These are phyloP conservation scores for Trichosporon ovoides DNA, from an alignment of 1,284 basidiomycete genomes.

Conservation along the genomic window DNA sequence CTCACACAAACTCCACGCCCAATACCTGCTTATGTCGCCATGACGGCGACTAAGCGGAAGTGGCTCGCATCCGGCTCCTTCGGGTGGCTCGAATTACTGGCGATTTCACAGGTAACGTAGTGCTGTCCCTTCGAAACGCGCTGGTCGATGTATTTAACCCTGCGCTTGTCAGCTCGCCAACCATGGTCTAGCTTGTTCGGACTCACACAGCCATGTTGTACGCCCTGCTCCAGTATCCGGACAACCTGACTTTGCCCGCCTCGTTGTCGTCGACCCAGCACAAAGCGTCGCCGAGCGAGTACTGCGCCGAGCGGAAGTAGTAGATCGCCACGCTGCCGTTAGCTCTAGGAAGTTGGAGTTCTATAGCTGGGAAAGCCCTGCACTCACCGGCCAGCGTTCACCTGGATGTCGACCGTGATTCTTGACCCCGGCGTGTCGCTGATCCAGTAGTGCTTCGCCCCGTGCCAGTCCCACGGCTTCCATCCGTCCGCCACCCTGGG, in stretches of 20 bases:
- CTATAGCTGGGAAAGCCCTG: not conserved
- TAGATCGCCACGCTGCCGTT: constrained; percentile 44
- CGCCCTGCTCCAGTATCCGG: constrained; percentile 44
- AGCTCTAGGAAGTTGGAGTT: not conserved
- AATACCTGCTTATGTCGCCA: constrained; percentile 44
- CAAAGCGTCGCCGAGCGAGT: constrained; percentile 46
- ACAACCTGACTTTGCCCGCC: constrained; percentile 34
- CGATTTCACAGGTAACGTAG: constrained; percentile 48
- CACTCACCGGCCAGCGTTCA: constrained; percentile 42
- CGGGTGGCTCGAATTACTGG: constrained; percentile 40
- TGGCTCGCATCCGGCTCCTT: constrained; percentile 43
- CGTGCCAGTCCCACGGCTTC: constrained; percentile 45
- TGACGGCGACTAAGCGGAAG: constrained; percentile 49
- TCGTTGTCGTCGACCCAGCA: constrained; percentile 51
- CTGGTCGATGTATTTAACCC: constrained; percentile 47
- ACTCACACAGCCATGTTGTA: constrained; percentile 47
- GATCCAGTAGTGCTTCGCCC: constrained; percentile 48
- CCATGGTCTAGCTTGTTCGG: no score
- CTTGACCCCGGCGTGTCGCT: constrained; percentile 37
- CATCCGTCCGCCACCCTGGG: constrained; percentile 38
- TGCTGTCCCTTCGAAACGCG: constrained; percentile 40
- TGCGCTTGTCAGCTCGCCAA: constrained; percentile 13
- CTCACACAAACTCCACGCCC: no score
- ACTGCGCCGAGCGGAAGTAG: constrained; percentile 46
- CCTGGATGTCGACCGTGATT: constrained; percentile 45